Evolutionary conservation across 2,329 filamentous ascomycete genomes (phyloP).

Genomic region (Metarhizium guizhouense): DNA sequence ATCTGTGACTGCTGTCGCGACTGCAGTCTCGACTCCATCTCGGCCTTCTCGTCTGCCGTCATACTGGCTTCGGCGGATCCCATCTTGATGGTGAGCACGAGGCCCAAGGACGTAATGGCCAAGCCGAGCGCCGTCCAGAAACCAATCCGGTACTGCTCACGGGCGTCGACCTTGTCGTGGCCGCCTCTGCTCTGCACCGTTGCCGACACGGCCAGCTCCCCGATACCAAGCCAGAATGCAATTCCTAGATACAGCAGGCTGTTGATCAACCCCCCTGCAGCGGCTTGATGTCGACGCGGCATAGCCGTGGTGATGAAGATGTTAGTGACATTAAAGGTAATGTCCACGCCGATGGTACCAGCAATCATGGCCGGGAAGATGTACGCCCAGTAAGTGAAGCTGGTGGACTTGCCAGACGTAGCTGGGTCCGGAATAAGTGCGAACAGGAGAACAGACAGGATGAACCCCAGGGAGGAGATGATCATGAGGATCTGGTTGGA

Average conservation of each 20-base stretch:
- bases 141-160: constrained; percentile 51
- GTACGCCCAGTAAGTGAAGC: constrained; percentile 56
- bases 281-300: constrained; percentile 56
- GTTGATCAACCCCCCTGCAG: constrained; percentile 65
- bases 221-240: constrained; percentile 61
- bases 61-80: constrained; percentile 45
- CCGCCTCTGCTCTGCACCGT: constrained; percentile 22
- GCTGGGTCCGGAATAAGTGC: constrained; percentile 50
- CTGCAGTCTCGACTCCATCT: constrained; percentile 11
- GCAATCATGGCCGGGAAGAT: constrained; percentile 63
- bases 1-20: background rate
- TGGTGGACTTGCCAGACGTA: constrained; percentile 12
- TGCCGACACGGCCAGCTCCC: constrained; percentile 52
- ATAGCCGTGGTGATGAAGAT: constrained; percentile 70
- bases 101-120: constrained; percentile 37
- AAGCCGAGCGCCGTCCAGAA: constrained; percentile 59
- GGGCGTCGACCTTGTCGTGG: constrained; percentile 25
- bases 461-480: constrained; percentile 50
- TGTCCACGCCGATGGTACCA: constrained; percentile 64
- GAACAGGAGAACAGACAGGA: constrained; percentile 52
- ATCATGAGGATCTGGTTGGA: constrained; percentile 54
- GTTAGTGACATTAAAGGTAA: constrained; percentile 66
- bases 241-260: constrained; percentile 63
- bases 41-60: constrained; percentile 46
- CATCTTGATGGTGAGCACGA: constrained; percentile 49